Evolutionary conservation across 768 basidiomycete genomes (phyloP).

Genomic region (Tricholoma matsutake): DNA sequence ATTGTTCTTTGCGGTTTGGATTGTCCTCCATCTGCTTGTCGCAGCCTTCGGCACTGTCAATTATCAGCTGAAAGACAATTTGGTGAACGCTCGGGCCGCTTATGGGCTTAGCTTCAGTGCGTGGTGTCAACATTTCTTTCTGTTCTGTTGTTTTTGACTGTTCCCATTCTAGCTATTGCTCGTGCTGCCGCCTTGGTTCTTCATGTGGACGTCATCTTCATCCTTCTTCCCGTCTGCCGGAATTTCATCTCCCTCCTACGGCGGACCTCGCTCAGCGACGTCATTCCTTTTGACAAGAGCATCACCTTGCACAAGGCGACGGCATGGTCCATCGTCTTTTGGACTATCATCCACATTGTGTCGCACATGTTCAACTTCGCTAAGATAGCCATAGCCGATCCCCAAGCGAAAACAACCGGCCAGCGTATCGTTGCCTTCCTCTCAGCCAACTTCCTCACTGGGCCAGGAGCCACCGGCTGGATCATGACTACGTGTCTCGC

Average conservation of each 20-base stretch:
- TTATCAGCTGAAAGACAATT: slow-evolving; percentile 80
- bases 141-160: not conserved
- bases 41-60: slow-evolving; percentile 72
- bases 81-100: slow-evolving; percentile 54
- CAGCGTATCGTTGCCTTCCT: slow-evolving; percentile 70
- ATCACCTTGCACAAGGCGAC: slow-evolving; percentile 89
- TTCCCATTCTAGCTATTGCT: slow-evolving; percentile 60
- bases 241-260: slow-evolving; percentile 91
- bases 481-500: slow-evolving; percentile 75
- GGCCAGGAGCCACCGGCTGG: slow-evolving; percentile 84
- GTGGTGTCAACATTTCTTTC: slow-evolving; percentile 37
- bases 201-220: slow-evolving; percentile 89
- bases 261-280: slow-evolving; percentile 75
- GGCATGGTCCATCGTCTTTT: slow-evolving; percentile 85
- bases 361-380: slow-evolving; percentile 89
- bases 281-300: slow-evolving; percentile 94
- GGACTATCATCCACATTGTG: slow-evolving; percentile 68
- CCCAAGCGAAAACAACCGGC: slow-evolving; percentile 49
- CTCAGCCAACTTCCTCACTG: slow-evolving; percentile 73
- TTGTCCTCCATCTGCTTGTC: slow-evolving; percentile 79
- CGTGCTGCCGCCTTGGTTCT: slow-evolving; percentile 87
- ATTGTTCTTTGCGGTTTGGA: slow-evolving; percentile 78
- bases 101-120: slow-evolving; percentile 81
- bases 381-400: slow-evolving; percentile 55
- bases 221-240: slow-evolving; percentile 92